phyloP scores from a whole-genome alignment of 2,329 filamentous ascomycete genomes.

The Aurifilum marmelostoma region DNA sequence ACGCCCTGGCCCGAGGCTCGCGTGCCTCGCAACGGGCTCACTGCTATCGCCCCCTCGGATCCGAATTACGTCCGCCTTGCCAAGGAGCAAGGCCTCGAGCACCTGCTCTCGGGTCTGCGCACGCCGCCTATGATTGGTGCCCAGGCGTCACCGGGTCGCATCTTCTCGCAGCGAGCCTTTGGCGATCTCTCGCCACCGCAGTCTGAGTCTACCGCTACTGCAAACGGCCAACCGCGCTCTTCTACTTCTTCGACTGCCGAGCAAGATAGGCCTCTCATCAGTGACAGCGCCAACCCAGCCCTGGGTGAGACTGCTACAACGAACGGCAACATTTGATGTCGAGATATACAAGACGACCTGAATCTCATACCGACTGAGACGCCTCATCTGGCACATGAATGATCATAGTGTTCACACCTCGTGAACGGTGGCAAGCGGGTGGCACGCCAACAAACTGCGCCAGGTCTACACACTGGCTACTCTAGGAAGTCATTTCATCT shows the following conservation, averaged over 20 bases:
- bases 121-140: conserved; percentile 53
- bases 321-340: conserved; percentile 5
- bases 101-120: conserved; percentile 53
- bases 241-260: conserved; percentile 26
- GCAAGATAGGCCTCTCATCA: conserved; percentile 25
- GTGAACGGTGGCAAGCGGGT: not conserved
- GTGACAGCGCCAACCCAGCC: conserved; percentile 15
- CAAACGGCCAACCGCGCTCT: conserved; percentile 31
- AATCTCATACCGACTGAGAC: not conserved
- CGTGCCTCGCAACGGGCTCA: conserved; percentile 58
- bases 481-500: not conserved
- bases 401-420: not conserved
- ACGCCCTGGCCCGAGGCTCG: conserved; percentile 58
- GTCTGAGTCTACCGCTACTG: conserved; percentile 27
- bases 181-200: conserved; percentile 38
- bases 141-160: conserved; percentile 48
- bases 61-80: conserved; percentile 60
- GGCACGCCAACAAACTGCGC: not conserved
- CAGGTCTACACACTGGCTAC: too few species aligned
- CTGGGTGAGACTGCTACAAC: not conserved
- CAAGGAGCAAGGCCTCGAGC: conserved; percentile 59
- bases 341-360: not conserved
- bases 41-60: conserved; percentile 57
- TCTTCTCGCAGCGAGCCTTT: conserved; percentile 33
- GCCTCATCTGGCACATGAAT: not conserved